Base-by-base conservation (phyloP, 1,139 yeast genomes). In the Lodderomyces jiufengensis region DNA sequence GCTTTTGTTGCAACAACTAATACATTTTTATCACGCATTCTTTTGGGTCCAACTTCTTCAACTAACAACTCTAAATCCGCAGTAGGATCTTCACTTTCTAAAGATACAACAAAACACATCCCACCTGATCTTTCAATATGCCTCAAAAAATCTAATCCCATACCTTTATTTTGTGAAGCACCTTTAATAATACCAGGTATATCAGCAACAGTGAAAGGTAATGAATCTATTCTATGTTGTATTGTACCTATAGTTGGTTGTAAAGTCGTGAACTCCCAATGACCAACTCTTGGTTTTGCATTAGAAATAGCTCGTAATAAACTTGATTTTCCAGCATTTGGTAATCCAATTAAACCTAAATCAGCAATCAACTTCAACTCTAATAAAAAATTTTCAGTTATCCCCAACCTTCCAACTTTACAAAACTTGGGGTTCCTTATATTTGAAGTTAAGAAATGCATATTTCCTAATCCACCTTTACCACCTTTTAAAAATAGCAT, bases 311-410 rank as follows among this genome's bases (percentile, higher is more conserved):
- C 90, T 38, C 95, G 66, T 33, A 92, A 61, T 23, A 92, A 66
- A 0, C 97, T 87, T 2, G 95, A 86, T 55, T 92, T 92, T 1
- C 98, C 98, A 4, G 97, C 97, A 57, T 92, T 92, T 1, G 98
- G 98, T 20, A 92, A 66, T 0, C 98, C 98, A 15, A 92, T 96
- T 9, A 92, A 66, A 0, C 97, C 98, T 42, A 92, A 62, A 56
- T 92, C 97, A 0, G 98, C 98, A 41, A 92, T 71, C 28, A 88
- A 68, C 53, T 87, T 87, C 44, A 92, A 66, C 58, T 92, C 98
- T 44, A 92, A 76, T 39, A 87, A 60, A 46, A 92, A 87, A 43
- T 72, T 68, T 15, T 76, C 75, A 24, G 78, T 80, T 3, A 87
- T 49, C 0, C 88, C 88, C 7, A 63, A 63, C 40, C 97, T 72